Percentiles rank a stretch among this genome's conserved stretches.
phyloP scores from a whole-genome alignment of 1,139 yeast genomes.

The Saccharomycopsis hybrid region DNA sequence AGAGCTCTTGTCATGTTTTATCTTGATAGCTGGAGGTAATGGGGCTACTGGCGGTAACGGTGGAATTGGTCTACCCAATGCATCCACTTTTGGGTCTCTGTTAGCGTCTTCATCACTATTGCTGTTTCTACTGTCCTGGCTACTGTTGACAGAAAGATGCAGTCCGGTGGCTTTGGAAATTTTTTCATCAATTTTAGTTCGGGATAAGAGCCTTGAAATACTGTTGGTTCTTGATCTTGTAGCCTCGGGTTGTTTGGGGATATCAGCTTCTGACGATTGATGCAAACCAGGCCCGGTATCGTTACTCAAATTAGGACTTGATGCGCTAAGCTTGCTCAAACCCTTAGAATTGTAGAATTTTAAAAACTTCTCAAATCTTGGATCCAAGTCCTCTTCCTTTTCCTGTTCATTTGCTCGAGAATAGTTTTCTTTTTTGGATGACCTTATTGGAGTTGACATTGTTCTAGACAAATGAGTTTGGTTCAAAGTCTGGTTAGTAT shows the following conservation, averaged over 20 bases:
- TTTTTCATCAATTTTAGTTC: not conserved
- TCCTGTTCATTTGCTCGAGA: not conserved
- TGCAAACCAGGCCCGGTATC: not conserved
- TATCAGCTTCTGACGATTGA: not conserved
- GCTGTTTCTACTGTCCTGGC: not conserved
- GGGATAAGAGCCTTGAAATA: not conserved
- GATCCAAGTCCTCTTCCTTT: conserved; percentile 34
- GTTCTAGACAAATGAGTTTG: conserved; percentile 4
- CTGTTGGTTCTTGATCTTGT: not conserved
- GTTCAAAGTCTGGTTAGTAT: not conserved
- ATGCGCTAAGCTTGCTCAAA: conserved; percentile 27
- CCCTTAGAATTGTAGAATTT: conserved; percentile 40
- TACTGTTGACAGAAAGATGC: not conserved
- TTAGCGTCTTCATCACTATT: not conserved
- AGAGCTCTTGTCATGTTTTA: not conserved
- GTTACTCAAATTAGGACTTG: not conserved
- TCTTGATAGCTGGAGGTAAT: conserved; percentile 40
- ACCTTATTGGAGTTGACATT: conserved; percentile 2
- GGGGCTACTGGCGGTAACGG: conserved; percentile 40
- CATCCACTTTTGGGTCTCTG: conserved; percentile 26
- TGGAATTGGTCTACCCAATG: conserved; percentile 39
- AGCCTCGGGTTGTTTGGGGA: not conserved
- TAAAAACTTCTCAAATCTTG: conserved; percentile 53
- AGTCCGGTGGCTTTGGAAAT: too few species aligned
- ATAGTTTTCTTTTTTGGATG: not conserved